Evolutionary conservation across 2,329 filamentous ascomycete species (phyloP).

Genomic region (Monosporascus sp.): DNA sequence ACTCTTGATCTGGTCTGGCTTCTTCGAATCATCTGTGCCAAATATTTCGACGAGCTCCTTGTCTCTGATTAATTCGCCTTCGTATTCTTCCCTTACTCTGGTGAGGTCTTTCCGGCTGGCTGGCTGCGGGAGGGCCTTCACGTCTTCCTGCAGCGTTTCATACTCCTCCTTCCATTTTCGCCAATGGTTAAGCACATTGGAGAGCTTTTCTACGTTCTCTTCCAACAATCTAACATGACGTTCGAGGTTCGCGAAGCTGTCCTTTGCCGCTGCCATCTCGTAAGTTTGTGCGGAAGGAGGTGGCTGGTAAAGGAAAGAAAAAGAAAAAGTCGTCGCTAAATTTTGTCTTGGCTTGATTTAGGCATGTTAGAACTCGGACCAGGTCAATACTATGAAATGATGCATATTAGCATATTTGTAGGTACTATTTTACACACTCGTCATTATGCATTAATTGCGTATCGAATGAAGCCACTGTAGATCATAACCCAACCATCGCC

Average conservation of each 20-base stretch:
- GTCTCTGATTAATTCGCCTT: conserved; percentile 58
- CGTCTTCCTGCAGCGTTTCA: conserved; percentile 79
- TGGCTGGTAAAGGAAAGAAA: too few species aligned
- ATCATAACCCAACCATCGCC: too few species aligned
- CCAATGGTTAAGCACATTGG: conserved; percentile 78
- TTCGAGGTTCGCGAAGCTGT: conserved; percentile 64
- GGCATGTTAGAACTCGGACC: too few species aligned
- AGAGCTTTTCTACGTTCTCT: conserved; percentile 67
- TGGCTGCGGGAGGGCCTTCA: conserved; percentile 50
- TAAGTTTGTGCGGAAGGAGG: background rate
- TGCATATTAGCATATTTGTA: too few species aligned
- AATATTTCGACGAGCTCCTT: conserved; percentile 51
- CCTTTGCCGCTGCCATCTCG: conserved; percentile 36
- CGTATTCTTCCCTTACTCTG: conserved; percentile 52
- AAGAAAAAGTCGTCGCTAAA: too few species aligned
- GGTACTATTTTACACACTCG: too few species aligned
- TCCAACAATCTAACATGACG: conserved; percentile 71
- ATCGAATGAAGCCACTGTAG: too few species aligned
- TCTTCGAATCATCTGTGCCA: conserved; percentile 40
- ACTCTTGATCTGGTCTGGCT: conserved; percentile 58
- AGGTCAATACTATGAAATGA: too few species aligned
- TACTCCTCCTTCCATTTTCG: conserved; percentile 89
- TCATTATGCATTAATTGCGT: too few species aligned
- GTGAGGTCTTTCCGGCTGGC: conserved; percentile 50
- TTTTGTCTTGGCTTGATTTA: too few species aligned